Conservation (phyloP, 164 flowering plant genomes). For the Dillenia turbinata region DNA sequence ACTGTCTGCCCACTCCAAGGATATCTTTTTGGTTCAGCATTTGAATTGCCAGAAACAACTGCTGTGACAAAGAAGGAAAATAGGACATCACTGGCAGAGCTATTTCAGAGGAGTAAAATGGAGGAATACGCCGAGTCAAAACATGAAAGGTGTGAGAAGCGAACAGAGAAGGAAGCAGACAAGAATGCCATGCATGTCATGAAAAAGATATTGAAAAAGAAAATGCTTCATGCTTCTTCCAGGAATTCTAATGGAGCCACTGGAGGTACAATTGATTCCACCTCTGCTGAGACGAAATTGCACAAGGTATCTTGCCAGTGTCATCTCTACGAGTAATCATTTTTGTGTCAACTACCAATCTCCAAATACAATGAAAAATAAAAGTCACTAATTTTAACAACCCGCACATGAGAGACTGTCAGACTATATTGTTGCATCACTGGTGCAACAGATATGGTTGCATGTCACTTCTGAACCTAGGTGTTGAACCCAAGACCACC, state of each 20-base stretch:
- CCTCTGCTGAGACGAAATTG: conserved; percentile 57
- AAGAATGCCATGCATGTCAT: conserved; percentile 49
- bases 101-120: conserved; percentile 65
- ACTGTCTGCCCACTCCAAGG: conserved; percentile 73
- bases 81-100: conserved; percentile 82
- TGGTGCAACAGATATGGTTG: too few species aligned
- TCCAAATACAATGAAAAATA: too few species aligned
- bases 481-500: too few species aligned
- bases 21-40: conserved; percentile 70
- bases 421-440: too few species aligned
- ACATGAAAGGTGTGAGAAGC: conserved; percentile 34
- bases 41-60: conserved; percentile 50
- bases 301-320: conserved; percentile 40
- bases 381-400: too few species aligned
- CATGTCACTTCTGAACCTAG: too few species aligned
- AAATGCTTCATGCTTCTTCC: conserved; percentile 36
- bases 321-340: too few species aligned
- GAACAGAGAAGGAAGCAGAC: conserved; percentile 45
- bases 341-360: too few species aligned
- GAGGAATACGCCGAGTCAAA: conserved; percentile 38
- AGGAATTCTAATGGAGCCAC: conserved; percentile 25
- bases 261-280: conserved; percentile 35
- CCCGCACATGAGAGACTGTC: too few species aligned
- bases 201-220: conserved; percentile 62
- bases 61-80: conserved; percentile 52